Evolutionary conservation across 495 filamentous ascomycete species (phyloP), one percentile per base, ranked within the genome.

Genomic region (Cryomyces minteri): DNA sequence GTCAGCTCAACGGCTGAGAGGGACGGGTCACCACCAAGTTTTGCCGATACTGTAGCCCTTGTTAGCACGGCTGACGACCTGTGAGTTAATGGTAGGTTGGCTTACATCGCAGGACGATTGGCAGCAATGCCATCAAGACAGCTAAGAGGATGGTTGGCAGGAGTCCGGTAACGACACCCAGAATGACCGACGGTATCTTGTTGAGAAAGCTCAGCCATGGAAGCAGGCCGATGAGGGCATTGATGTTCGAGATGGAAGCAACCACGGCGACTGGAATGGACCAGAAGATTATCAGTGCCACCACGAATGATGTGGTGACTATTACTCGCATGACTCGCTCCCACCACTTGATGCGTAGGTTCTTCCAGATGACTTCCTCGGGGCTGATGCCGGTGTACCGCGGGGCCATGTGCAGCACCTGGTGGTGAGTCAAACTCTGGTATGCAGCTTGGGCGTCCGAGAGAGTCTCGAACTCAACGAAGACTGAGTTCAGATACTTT

Each of bases 261-360:
- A 95, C 86, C 45, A 85, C 69, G 18, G 79, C 83, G 32, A 93
- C 85, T 4, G 90, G 90, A 48, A 98, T 84, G 4, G 86, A 82
- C 86, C 87, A 96, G 71, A 98, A 95, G 55, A 98, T 71, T 56
- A 96, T 84, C 62, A 95, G 62, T 18, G 71, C 82, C 29, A 63
- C 57, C 44, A 95, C 77, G 58, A 88, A 82, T 41, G 67, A 74
- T 39, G 79, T 63, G 8, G 84, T 80, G 10, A 66, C 71, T 44
- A 79, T 70, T 59, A 77, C 68, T 40, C 87, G 82, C 40, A 92
- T 54, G 31, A 93, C 64, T 32, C 74, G 69, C 58, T 90, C 82
- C 77, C 81, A 88, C 88, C 88, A 94, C 41, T 76, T 79, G 54
- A 98, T 85, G 44, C 72, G 71, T 39, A 95, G 70, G 52, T 88